Evolutionary conservation across 345 rosid genomes (phyloP).

Genomic region (Alliaria petiolata): DNA sequence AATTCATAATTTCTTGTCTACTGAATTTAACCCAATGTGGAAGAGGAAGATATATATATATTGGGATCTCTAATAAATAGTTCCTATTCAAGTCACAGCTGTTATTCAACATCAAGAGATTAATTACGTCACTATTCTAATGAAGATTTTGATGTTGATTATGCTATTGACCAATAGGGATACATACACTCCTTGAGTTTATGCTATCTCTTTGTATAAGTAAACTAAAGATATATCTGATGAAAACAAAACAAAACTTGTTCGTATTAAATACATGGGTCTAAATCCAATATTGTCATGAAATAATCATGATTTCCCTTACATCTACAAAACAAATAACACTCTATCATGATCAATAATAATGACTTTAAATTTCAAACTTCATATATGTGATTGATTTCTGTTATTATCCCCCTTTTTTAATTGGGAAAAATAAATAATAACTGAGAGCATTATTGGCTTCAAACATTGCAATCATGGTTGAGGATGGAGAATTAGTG

Average conservation of each 20-base stretch:
- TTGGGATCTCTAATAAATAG: not conserved
- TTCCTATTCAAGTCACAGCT: not conserved
- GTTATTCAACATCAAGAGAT: not conserved
- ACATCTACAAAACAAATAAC: not conserved
- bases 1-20: not conserved
- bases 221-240: not conserved
- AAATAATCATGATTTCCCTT: not conserved
- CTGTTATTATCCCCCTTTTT: not conserved
- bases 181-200: not conserved
- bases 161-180: not conserved
- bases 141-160: not conserved
- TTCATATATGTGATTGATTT: not conserved
- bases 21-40: not conserved
- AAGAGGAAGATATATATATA: not conserved
- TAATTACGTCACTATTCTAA: not conserved
- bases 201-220: not conserved
- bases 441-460: not conserved
- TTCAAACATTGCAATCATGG: constrained; percentile 23
- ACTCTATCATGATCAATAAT: not conserved
- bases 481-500: constrained; percentile 5
- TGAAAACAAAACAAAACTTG: not conserved
- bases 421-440: not conserved
- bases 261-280: not conserved
- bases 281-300: not conserved
- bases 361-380: not conserved